Base-by-base conservation (phyloP, 495 filamentous ascomycete genomes). In the Delitschia confertaspora region DNA sequence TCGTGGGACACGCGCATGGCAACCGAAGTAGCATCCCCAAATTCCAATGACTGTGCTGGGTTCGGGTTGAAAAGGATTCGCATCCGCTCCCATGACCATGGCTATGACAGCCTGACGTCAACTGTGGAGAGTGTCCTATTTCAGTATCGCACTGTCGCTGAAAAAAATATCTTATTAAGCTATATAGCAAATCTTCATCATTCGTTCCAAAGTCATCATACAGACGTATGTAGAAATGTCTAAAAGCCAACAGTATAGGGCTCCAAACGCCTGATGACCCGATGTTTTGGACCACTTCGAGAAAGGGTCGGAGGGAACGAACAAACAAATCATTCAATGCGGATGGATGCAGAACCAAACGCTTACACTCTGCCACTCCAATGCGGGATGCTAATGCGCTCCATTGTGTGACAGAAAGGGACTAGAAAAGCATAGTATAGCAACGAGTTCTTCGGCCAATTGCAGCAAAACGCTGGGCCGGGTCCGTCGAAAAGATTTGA, bases 311-410 rank as follows among this genome's bases (percentile, higher is more conserved):
- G 14, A n/a, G 18, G 36, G 29, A 52, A 30, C 31, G 37, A 48
- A 44, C 38, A 47, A 53, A 53, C 43, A 42, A 13, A 22, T 14
- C 30, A 16, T 22, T 8, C 16, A 42, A 11, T 36, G 29, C 20
- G 49, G 41, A 11, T 36, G 18, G 17, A 48, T 48, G 50, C 38
- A 53, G 22, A 47, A 27, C 37, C 32, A 53, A 42, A 34, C 43
- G 44, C 51, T n/a, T 37, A 27, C 19, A 45, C 41, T 33, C 40
- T 41, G 21, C 33, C n/a, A 35, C 35, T 49, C 37, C 38, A 30
- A 38, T 48, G 50, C n/a, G n/a, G n/a, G n/a, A n/a, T n/a, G n/a
- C n/a, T n/a, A n/a, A n/a, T n/a, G n/a, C n/a, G n/a, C n/a, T n/a
- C n/a, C 49, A 24, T 38, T 46, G 46, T 40, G 37, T 38, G 24